Percentiles rank a stretch among this genome's conserved stretches.
These are phyloP conservation scores for Harrya chromipes DNA, from an alignment of 768 basidiomycete genomes.

Conservation along the genomic window DNA sequence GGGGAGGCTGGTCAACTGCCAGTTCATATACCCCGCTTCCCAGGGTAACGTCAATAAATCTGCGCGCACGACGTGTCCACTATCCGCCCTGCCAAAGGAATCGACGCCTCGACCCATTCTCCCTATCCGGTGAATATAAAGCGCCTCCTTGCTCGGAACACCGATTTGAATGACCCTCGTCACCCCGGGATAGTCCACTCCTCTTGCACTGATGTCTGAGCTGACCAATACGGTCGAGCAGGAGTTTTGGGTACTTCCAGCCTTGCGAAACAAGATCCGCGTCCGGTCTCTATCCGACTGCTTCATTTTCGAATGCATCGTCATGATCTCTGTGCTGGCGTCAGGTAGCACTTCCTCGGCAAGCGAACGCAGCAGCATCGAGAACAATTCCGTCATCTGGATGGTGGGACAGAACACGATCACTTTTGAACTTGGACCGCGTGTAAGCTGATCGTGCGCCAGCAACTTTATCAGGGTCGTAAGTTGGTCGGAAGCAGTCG, in stretches of 20 bases:
- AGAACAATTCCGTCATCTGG: conserved; percentile 76
- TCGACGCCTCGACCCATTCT: conserved; percentile 72
- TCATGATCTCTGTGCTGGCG: conserved; percentile 58
- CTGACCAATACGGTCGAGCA: conserved; percentile 66
- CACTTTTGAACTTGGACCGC: conserved; percentile 64
- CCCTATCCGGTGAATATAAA: conserved; percentile 85
- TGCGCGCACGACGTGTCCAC: conserved; percentile 41
- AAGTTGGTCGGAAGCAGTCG: conserved; percentile 61
- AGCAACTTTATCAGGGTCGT: conserved; percentile 78
- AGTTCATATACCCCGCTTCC: conserved; percentile 67
- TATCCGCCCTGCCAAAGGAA: conserved; percentile 19
- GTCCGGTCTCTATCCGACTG: conserved; percentile 16
- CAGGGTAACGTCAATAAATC: conserved; percentile 80
- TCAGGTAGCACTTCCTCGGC: conserved; percentile 45
- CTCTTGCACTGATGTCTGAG: conserved; percentile 86
- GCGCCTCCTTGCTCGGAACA: conserved; percentile 61
- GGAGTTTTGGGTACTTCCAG: conserved; percentile 24
- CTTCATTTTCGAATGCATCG: conserved; percentile 75
- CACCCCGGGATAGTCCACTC: conserved; percentile 85
- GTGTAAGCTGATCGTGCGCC: conserved; percentile 80
- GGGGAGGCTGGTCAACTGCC: conserved; percentile 63
- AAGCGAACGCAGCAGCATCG: conserved; percentile 57
- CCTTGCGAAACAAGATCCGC: conserved; percentile 25
- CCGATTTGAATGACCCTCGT: conserved; percentile 92
- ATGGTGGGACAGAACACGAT: conserved; percentile 86